Base-by-base conservation (phyloP, 2,329 filamentous ascomycete species). In the Trichoderma afroharzianum region DNA sequence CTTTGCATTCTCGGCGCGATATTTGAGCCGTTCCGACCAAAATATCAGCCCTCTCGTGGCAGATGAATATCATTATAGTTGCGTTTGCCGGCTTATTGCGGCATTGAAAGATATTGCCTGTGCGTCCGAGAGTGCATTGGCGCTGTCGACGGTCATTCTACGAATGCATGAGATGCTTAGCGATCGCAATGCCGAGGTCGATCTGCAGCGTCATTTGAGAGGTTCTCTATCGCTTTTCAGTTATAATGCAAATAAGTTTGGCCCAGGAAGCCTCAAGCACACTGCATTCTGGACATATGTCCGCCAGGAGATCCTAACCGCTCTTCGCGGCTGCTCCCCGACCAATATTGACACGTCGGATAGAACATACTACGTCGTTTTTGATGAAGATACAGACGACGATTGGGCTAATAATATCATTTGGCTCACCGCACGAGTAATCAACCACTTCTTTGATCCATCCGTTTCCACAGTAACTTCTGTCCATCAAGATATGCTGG, bases 261-360 rank as follows among this genome's bases (percentile, higher is more conserved):
- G 69, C 6, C 62, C 59, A 18, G 59, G 59, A 26, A 63, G 69
- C 6, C 63, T 71, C 33, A 63, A 63, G 9, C 69, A 63, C 50
- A 71, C 69, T 28, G 62, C 69, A 11, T 71, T 71, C 28, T 71
- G 69, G 69, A 71, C 69, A 28, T 71, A 71, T 50, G 62, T 71
- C 15, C 69, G 69, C 28, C 69, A 71, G 33, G 69, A 71, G 26
- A 71, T 71, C 6, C 21, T 71, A 12, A 57, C 62, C 11, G 69
- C 69, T 30, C 69, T 71, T 14, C 69, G 63, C 8, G 21, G 59
- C n/a, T 39, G 62, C n/a, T 63, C 39, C 43, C 63, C 69, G 2
- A 71, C 69, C 53, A 71, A 71, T 26, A 71, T 71, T 32, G 69
- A 71, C 24, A 58, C 50, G 7, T 63, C 63, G 33, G 63, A 63